Evolutionary conservation across 2,329 filamentous ascomycete species (phyloP).

Genomic region (Fusarium sp.): DNA sequence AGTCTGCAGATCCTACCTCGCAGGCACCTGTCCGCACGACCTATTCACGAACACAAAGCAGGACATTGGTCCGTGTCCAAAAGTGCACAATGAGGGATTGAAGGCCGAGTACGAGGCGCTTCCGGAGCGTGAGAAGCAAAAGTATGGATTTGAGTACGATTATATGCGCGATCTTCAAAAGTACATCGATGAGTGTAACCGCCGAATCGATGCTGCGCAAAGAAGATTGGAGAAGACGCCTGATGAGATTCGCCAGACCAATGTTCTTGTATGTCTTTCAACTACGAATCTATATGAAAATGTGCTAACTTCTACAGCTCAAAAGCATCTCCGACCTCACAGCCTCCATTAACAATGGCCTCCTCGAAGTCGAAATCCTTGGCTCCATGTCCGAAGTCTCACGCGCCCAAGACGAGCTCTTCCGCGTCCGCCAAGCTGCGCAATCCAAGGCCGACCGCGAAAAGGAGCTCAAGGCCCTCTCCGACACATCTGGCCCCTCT

Average conservation of each 20-base stretch:
- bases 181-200: conserved; percentile 97
- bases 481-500: conserved; percentile 91
- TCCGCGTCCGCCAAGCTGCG: conserved; percentile 85
- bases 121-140: conserved; percentile 77
- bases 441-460: conserved; percentile 87
- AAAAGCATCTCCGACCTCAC: conserved; percentile 88
- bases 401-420: conserved; percentile 88
- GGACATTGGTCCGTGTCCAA: conserved; percentile 90
- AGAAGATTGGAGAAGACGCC: conserved; percentile 95
- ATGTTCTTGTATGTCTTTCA: conserved; percentile 78
- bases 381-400: conserved; percentile 86
- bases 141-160: conserved; percentile 94
- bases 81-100: conserved; percentile 88
- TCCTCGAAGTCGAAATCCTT: conserved; percentile 88
- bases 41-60: conserved; percentile 99
- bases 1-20: conserved; percentile 94
- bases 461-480: conserved; percentile 88
- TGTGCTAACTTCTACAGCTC: conserved; percentile 61
- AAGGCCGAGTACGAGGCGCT: conserved; percentile 90
- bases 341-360: conserved; percentile 83
- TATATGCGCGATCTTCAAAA: conserved; percentile 97
- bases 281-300: too few relatives aligned
- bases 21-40: conserved; percentile 95
- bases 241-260: conserved; percentile 97
- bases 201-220: conserved; percentile 92